A percentile compares a stretch with the other conserved stretches of the same genome.
Conservation (phyloP, 495 filamentous ascomycete species). For the Talaromyces nanjingensis region DNA sequence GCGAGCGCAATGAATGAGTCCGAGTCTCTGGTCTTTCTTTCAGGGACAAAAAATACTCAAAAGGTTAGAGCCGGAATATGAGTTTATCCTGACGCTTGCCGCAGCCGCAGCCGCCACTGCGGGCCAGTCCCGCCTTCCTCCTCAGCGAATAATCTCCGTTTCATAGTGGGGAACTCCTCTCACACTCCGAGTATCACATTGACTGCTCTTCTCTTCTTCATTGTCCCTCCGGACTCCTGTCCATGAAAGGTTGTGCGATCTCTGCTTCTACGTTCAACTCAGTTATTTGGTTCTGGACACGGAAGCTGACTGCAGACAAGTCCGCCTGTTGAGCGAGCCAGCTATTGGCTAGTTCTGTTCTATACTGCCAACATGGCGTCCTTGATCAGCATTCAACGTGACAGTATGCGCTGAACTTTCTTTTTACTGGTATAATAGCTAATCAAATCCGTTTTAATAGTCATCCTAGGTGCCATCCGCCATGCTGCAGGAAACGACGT, state of each 20-base stretch:
- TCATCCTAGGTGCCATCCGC: conserved; percentile 53
- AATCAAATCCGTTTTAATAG: conserved; percentile 22
- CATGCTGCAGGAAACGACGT: conserved; percentile 55
- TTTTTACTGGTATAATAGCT: neutral
- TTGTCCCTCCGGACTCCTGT: neutral
- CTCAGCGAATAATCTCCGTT: conserved; percentile 7
- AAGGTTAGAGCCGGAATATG: neutral
- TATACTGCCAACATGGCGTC: conserved; percentile 36
- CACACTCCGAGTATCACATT: conserved; percentile 17
- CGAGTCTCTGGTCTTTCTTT: neutral
- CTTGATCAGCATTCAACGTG: conserved; percentile 44
- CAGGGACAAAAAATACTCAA: neutral
- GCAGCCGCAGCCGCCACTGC: neutral
- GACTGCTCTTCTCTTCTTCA: conserved; percentile 8
- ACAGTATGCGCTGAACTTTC: conserved; percentile 30
- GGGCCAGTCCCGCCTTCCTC: neutral
- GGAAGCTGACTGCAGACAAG: neutral
- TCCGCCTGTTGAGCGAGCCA: neutral
- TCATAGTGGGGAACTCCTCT: conserved; percentile 28
- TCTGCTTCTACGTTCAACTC: neutral
- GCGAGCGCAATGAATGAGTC: neutral
- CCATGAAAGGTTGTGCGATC: neutral
- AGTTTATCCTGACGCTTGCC: conserved; percentile 3
- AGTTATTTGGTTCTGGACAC: neutral
- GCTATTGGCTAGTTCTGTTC: neutral